A percentile compares a stretch with the other conserved stretches of the same genome.
Evolutionary conservation across 2,329 filamentous ascomycete genomes (phyloP).

Genomic region (Alternaria sp.): DNA sequence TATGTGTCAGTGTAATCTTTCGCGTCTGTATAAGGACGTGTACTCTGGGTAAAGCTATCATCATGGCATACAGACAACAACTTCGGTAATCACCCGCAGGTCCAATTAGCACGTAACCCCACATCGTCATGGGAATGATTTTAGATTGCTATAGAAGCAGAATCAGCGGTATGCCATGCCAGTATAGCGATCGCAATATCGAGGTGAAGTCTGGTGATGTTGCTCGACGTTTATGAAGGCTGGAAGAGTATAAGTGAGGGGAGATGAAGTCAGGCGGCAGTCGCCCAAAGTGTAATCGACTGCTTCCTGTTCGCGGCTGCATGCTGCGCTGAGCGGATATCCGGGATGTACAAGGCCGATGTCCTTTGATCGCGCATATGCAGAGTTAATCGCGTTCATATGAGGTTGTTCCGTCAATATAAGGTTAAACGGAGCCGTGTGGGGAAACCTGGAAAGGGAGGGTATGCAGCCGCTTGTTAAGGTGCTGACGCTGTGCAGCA

Average conservation of each 20-base stretch:
- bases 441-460: background rate
- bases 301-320: background rate
- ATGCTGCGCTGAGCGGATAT: background rate
- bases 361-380: background rate
- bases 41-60: background rate
- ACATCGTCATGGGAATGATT: background rate
- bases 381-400: conserved; percentile 1
- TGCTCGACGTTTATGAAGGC: background rate
- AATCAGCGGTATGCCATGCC: background rate
- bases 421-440: conserved; percentile 3
- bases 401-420: conserved; percentile 8
- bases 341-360: background rate
- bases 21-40: background rate
- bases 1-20: background rate
- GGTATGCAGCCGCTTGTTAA: conserved; percentile 9
- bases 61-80: background rate
- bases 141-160: background rate
- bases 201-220: background rate
- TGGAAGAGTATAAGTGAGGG: background rate
- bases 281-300: background rate
- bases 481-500: conserved; percentile 2
- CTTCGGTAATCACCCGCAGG: background rate
- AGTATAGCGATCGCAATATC: background rate
- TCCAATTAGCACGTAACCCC: background rate
- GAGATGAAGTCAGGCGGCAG: background rate